A percentile compares a stretch with the other conserved stretches of the same genome.
Evolutionary conservation across 768 basidiomycete species (phyloP).

Genomic region (Rhizopogon vinicolor): DNA sequence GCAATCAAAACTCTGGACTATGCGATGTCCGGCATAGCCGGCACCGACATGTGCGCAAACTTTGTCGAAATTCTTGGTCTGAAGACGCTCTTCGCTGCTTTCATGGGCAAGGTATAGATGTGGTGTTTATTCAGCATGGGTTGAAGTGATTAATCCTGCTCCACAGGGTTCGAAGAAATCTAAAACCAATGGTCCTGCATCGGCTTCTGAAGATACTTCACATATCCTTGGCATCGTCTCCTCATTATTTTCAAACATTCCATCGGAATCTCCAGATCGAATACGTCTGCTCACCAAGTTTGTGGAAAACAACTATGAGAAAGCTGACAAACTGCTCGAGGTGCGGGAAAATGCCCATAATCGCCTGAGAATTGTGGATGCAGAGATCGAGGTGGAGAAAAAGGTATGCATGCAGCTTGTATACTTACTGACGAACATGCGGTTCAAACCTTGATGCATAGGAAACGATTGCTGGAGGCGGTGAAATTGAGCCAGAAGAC

Average conservation of each 20-base stretch:
- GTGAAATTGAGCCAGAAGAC: conserved; percentile 53
- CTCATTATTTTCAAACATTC: conserved; percentile 82
- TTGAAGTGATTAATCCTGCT: neutral
- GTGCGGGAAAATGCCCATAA: conserved; percentile 67
- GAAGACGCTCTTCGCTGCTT: conserved; percentile 83
- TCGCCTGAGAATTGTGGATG: conserved; percentile 57
- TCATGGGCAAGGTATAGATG: conserved; percentile 83
- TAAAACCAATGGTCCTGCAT: conserved; percentile 40
- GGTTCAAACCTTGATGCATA: conserved; percentile 17
- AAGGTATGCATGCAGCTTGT: conserved; percentile 39
- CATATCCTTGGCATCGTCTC: conserved; percentile 87
- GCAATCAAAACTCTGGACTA: conserved; percentile 91
- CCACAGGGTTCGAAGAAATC: conserved; percentile 58
- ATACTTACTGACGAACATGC: neutral
- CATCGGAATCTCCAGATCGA: conserved; percentile 77
- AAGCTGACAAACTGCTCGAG: conserved; percentile 90
- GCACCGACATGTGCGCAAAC: conserved; percentile 67
- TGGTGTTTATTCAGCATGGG: neutral
- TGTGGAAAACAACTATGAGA: conserved; percentile 89
- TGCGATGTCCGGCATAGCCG: conserved; percentile 76
- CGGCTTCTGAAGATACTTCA: conserved; percentile 74
- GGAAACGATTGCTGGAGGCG: conserved; percentile 53
- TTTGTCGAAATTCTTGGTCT: conserved; percentile 88
- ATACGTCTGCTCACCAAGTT: conserved; percentile 89
- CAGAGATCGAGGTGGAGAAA: conserved; percentile 66